Evolutionary conservation across 768 basidiomycete species (phyloP).

Genomic region (Trametes meyenii): DNA sequence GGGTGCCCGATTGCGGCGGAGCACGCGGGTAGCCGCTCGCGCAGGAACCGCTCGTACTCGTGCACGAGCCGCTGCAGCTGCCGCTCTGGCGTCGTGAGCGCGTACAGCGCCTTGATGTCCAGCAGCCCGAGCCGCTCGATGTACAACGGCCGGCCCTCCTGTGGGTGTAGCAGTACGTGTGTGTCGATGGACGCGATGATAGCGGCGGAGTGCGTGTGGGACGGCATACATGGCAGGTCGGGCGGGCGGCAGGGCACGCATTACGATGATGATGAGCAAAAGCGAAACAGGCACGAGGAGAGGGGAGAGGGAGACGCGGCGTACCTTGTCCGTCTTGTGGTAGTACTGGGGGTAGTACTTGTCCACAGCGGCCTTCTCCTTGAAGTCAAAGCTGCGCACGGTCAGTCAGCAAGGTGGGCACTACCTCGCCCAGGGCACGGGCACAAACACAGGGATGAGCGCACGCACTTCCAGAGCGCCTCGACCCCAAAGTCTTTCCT

Average conservation of each 20-base stretch:
- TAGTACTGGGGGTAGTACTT: constrained; percentile 96
- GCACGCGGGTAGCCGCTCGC: constrained; percentile 80
- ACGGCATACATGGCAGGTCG: not conserved
- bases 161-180: constrained; percentile 5
- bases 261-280: not conserved
- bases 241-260: not conserved
- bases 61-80: constrained; percentile 85
- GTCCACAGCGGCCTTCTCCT: constrained; percentile 80
- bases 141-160: constrained; percentile 97
- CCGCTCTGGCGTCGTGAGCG: constrained; percentile 81
- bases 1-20: constrained; percentile 74
- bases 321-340: constrained; percentile 92
- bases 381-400: constrained; percentile 76
- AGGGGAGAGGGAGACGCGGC: no score
- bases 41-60: constrained; percentile 91
- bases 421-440: not conserved
- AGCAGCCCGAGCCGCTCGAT: constrained; percentile 91
- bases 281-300: not conserved
- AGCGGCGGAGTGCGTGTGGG: not conserved
- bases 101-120: constrained; percentile 83
- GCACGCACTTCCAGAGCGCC: constrained; percentile 64
- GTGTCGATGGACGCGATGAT: not conserved
- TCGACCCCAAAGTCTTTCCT: constrained; percentile 83
- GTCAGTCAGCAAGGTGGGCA: constrained; percentile 1
- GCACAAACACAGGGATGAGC: no score